Conservation (phyloP, 2,329 filamentous ascomycete genomes). For the Talaromyces sp. region DNA sequence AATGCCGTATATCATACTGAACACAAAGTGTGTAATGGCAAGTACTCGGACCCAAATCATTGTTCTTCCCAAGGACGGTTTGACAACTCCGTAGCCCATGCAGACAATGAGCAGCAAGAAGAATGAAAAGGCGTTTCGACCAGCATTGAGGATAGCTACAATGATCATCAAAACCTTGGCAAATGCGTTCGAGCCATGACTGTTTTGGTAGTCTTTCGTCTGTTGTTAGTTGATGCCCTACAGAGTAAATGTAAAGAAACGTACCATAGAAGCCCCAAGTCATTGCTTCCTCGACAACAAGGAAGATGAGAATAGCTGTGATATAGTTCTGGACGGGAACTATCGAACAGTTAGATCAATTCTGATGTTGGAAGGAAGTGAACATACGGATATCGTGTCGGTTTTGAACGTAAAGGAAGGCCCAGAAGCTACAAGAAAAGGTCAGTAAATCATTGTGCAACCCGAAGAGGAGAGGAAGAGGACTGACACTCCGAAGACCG, state of each 20-base stretch:
- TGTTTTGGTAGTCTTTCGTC: conserved; percentile 78
- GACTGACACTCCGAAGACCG: conserved; percentile 70
- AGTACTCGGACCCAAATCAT: conserved; percentile 94
- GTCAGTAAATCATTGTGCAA: conserved; percentile 24
- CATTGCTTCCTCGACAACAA: conserved; percentile 95
- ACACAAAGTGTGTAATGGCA: conserved; percentile 88
- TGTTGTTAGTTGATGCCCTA: conserved; percentile 39
- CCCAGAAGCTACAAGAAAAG: conserved; percentile 68
- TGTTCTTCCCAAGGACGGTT: conserved; percentile 82
- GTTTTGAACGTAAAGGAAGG: conserved; percentile 92
- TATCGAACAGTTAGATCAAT: conserved; percentile 33
- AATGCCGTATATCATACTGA: conserved; percentile 89
- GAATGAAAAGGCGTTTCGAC: conserved; percentile 95
- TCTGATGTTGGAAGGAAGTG: not conserved
- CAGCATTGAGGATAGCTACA: conserved; percentile 90
- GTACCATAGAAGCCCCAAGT: conserved; percentile 96
- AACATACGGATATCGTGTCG: conserved; percentile 75
- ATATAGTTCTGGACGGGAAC: conserved; percentile 99
- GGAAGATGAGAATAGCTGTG: conserved; percentile 89
- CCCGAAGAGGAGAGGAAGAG: not conserved
- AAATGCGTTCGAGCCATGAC: conserved; percentile 77
- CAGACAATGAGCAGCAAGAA: conserved; percentile 97
- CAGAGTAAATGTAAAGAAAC: conserved; percentile 23
- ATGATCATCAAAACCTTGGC: conserved; percentile 85
- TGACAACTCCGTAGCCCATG: conserved; percentile 99